phyloP scores from a whole-genome alignment of 192 early-diverging fungal species.

The Podila clonocystis region DNA sequence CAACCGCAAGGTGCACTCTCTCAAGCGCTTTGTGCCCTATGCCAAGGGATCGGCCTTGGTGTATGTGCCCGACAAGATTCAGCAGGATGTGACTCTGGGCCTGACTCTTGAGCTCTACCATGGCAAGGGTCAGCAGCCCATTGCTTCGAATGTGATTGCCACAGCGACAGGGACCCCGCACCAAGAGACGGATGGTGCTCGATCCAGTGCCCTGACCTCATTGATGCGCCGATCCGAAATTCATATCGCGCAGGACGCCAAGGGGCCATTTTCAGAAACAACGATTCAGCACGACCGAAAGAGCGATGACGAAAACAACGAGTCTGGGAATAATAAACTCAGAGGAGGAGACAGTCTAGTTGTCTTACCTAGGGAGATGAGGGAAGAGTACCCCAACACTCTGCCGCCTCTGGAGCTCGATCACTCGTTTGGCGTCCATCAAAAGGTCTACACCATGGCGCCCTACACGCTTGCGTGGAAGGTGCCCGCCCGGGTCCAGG shows the following conservation, averaged over 20 bases:
- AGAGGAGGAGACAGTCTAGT: conserved; percentile 3
- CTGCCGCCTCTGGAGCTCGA: conserved; percentile 30
- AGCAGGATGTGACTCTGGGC: conserved; percentile 6
- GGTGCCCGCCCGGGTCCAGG: conserved; percentile 23
- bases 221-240: neutral
- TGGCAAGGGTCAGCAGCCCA: conserved; percentile 9
- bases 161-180: conserved; percentile 1
- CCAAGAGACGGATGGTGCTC: neutral
- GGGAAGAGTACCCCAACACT: conserved; percentile 33
- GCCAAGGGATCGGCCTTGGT: conserved; percentile 22
- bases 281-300: neutral
- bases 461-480: conserved; percentile 42
- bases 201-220: neutral
- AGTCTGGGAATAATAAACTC: neutral
- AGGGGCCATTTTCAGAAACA: neutral
- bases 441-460: conserved; percentile 31
- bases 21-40: conserved; percentile 33
- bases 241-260: neutral
- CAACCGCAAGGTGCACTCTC: conserved; percentile 22
- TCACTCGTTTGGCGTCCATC: conserved; percentile 30
- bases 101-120: conserved; percentile 29
- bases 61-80: conserved; percentile 20
- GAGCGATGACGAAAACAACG: conserved; percentile 11
- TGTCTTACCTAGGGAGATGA: conserved; percentile 15
- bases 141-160: conserved; percentile 3